Conservation (phyloP, 208 protist species). For the Leishmania gerbilli region DNA sequence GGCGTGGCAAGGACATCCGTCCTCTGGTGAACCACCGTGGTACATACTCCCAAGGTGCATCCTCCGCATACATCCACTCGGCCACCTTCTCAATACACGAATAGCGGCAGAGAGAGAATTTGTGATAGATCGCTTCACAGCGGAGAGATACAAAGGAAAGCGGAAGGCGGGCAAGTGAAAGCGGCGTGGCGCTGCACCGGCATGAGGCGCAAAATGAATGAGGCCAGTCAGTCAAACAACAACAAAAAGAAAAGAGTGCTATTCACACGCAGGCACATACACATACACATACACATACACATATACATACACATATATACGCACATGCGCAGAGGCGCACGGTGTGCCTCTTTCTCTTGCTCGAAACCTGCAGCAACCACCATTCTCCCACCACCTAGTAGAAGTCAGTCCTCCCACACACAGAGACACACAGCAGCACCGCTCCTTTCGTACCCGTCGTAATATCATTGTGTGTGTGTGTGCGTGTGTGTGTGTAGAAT, state of each 20-base stretch:
- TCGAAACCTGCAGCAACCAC: not conserved
- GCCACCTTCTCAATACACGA: not conserved
- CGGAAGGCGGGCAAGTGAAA: not conserved
- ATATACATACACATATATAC: conserved; percentile 1
- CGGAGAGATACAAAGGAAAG: not conserved
- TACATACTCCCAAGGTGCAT: not conserved
- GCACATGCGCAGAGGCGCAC: not conserved
- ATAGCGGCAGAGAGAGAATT: not conserved
- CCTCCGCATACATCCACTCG: not conserved
- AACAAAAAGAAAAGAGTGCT: not conserved
- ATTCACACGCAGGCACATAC: not conserved
- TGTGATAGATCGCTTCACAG: not conserved
- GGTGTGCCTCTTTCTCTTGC: not conserved
- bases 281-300: conserved; percentile 1
- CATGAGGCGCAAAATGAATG: not conserved
- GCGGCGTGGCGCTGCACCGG: not conserved
- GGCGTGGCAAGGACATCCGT: not conserved
- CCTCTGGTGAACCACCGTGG: not conserved
- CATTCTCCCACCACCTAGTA: not conserved
- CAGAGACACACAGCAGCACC: not conserved
- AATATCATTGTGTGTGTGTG: not conserved
- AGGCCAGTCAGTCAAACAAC: not conserved
- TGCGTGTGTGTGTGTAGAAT: not conserved
- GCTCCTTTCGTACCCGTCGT: not conserved
- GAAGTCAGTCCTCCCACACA: not conserved